A percentile compares a stretch with the other conserved stretches of the same genome.
phyloP scores from a whole-genome alignment of 306 rosid species.

The Ormosia emarginata region DNA sequence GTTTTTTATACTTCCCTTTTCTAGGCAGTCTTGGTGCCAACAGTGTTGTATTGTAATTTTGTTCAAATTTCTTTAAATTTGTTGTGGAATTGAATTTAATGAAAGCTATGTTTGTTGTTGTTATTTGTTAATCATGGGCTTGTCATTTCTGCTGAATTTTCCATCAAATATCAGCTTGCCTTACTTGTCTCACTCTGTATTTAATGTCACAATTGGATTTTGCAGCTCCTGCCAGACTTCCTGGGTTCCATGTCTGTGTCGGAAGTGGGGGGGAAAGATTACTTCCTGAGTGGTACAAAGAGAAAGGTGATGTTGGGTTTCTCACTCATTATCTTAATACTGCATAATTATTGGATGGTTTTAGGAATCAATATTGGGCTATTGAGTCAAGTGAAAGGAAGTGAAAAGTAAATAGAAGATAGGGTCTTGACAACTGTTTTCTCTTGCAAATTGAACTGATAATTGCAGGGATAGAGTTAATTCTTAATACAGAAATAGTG shows the following conservation, averaged over 20 bases:
- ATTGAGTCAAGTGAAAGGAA: not conserved
- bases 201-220: conserved; percentile 17
- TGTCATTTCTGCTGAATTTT: not conserved
- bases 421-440: not conserved
- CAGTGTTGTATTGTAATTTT: not conserved
- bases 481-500: conserved; percentile 81
- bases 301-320: conserved; percentile 60
- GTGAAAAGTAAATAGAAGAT: not conserved
- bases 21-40: not conserved
- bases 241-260: conserved; percentile 87
- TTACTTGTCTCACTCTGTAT: not conserved
- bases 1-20: not conserved
- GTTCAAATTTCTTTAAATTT: not conserved
- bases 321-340: not conserved
- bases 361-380: not conserved
- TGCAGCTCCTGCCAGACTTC: conserved; percentile 99
- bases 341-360: not conserved
- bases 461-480: conserved; percentile 78
- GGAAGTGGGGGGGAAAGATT: conserved; percentile 96
- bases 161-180: not conserved
- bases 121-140: not conserved
- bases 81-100: not conserved
- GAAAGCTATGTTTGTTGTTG: not conserved
- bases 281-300: conserved; percentile 82
- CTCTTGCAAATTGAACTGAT: conserved; percentile 21